Percentiles rank a stretch among this genome's conserved stretches.
These are phyloP conservation scores for Setaria viridis DNA, from an alignment of 202 grass and related monocot genomes.

Conservation along the genomic window DNA sequence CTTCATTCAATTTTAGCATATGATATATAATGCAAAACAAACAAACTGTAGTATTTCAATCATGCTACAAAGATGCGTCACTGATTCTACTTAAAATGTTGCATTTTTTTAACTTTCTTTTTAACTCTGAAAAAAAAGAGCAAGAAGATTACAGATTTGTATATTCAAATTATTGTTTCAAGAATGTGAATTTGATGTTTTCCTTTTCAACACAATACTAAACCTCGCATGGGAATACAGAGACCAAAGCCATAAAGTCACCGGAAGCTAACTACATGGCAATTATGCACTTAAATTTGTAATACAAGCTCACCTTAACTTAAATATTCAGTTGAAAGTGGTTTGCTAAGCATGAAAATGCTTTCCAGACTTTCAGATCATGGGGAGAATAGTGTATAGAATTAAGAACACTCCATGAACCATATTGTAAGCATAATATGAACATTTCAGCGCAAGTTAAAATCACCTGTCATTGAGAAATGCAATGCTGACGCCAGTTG, in stretches of 20 bases:
- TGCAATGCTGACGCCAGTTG: slow-evolving; percentile 1
- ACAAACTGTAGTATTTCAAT: background rate
- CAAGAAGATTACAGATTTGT: background rate
- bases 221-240: background rate
- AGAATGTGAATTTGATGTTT: background rate
- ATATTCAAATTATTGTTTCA: background rate
- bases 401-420: background rate
- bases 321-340: background rate
- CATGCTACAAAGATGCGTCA: background rate
- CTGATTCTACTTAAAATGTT: background rate
- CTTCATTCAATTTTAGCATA: background rate
- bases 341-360: background rate
- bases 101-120: slow-evolving; percentile 7
- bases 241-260: background rate
- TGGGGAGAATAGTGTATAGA: background rate
- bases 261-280: background rate
- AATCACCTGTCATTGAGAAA: slow-evolving; percentile 32
- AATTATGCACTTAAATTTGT: background rate
- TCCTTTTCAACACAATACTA: background rate
- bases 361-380: background rate
- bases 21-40: background rate
- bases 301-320: background rate
- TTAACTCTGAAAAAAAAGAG: background rate
- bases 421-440: background rate
- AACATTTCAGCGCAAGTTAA: background rate